Evolutionary conservation across 805 yeast species (phyloP), one percentile per base, ranked within the genome.

Genomic region (Yarrowia deformans): DNA sequence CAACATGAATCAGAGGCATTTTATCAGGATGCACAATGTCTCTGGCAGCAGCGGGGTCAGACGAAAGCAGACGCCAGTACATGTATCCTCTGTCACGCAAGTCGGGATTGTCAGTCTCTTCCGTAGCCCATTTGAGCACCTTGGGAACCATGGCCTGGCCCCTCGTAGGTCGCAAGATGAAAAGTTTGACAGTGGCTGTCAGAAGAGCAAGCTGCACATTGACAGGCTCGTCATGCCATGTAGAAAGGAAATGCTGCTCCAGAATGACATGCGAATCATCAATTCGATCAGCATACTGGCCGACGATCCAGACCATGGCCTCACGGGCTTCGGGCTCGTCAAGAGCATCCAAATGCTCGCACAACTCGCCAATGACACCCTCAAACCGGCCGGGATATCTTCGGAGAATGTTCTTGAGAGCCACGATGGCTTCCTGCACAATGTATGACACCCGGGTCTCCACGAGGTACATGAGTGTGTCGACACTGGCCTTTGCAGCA

Each of bases 251-350:
- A 34, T 56, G 49, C 60, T 79, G 82, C 0, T 79, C 80, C 14
- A 90, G 76, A 2, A 82, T 71, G 0, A 74, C 75, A 8, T 78
- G 79, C 0, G 87, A 76, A 23, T 83, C 77, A 2, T 80, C 80
- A 16, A 90, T 81, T 0, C 80, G 72, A 10, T 80, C 79, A 9
- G 88, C 85, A 75, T 86, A 88, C 68, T 91, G 89, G 1, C 97
- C 97, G 19, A 90, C 78, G 16, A 93, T 86, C 98, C 98, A 93
- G 14, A 90, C 83, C 79, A 91, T 80, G 0, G 97, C 87, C 9
- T 88, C 83, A 73, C 88, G 89, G 0, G 97, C 86, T 70, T 91
- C 97, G 0, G 91, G 87, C 72, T 93, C 97, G 42, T 88, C 87
- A 5, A 91, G 82, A 8, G 81, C 77, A 64, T 86, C 87, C 8